Base-by-base conservation (phyloP, 768 basidiomycete genomes). In the Tubosaeta sp. region DNA sequence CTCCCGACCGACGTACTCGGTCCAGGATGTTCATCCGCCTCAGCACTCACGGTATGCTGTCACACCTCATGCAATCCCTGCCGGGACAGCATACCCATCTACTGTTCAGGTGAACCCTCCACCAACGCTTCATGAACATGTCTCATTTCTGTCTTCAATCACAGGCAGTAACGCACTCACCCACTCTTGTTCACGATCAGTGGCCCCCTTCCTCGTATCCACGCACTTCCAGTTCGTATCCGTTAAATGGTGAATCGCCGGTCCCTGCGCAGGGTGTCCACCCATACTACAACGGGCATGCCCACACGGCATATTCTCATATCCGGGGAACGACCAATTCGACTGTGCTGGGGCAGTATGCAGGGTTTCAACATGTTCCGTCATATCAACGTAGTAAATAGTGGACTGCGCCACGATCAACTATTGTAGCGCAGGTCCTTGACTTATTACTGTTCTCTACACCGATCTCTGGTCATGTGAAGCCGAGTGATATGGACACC, bases 331-430 rank as follows among this genome's bases (percentile, higher is more conserved):
- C 55, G 25, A 49, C 52, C n/a, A 61, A 52, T 39, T 51, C 56
- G n/a, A 34, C 56, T 19, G 42, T 48, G 22, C 32, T 62, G 32
- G 54, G 56, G 16, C 66, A 66, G 12, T 67, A 68, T 49, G 16
- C 57, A 6, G 65, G 58, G 24, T 52, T 62, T 12, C 68, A 58
- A 44, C 68, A 68, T 16, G 44, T 66, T 19, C 48, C 64, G 35
- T 56, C 65, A 38, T 68, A 68, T 46, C 67, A 64, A 42, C 68
- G 64, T 21, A 58, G 54, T 55, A 59, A 61, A 58, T 69, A 66
- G 47, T 12, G 30, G 43, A 31, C 22, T 19, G 36, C 19, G 34
- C 13, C 29, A 22, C 27, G 25, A 39, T 41, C 8, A 18, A 21
- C 48, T 13, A 18, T 24, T 29, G 32, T 42, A 30, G 34, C 40